Percentiles rank a stretch among this genome's conserved stretches.
Conservation (phyloP, 345 rosid genomes). For the Passiflora organensis region DNA sequence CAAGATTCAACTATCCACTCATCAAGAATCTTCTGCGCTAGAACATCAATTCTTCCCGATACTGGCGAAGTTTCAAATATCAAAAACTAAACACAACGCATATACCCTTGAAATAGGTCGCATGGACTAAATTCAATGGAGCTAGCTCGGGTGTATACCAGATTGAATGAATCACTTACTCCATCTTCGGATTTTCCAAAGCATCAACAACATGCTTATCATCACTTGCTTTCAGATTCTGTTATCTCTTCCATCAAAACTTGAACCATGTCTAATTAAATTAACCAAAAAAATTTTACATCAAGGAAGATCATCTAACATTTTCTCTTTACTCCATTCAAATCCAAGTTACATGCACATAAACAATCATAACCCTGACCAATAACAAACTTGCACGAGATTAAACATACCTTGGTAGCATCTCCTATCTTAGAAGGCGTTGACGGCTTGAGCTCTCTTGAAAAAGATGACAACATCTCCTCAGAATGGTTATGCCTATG, state of each 20-base stretch:
- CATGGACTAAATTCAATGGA: background rate
- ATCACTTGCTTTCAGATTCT: background rate
- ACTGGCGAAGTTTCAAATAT: background rate
- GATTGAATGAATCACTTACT: background rate
- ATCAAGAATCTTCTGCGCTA: background rate
- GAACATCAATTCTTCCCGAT: background rate
- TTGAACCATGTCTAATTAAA: no score
- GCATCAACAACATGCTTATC: background rate
- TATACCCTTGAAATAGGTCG: background rate
- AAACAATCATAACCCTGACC: background rate
- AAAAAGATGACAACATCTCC: slow-evolving; percentile 28
- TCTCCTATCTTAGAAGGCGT: slow-evolving; percentile 28
- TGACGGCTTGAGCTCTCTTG: slow-evolving; percentile 39
- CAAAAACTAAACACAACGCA: no score
- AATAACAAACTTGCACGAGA: background rate
- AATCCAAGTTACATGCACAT: background rate
- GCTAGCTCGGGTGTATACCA: background rate
- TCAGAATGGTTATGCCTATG: slow-evolving; percentile 32
- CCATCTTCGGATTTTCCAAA: background rate
- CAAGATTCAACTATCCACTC: background rate
- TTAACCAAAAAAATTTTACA: no score
- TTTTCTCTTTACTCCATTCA: no score
- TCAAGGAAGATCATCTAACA: no score
- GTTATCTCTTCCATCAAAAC: background rate
- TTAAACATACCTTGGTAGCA: slow-evolving; percentile 39